Conservation (phyloP, 257 asterid genomes). For the Verbena officinalis region DNA sequence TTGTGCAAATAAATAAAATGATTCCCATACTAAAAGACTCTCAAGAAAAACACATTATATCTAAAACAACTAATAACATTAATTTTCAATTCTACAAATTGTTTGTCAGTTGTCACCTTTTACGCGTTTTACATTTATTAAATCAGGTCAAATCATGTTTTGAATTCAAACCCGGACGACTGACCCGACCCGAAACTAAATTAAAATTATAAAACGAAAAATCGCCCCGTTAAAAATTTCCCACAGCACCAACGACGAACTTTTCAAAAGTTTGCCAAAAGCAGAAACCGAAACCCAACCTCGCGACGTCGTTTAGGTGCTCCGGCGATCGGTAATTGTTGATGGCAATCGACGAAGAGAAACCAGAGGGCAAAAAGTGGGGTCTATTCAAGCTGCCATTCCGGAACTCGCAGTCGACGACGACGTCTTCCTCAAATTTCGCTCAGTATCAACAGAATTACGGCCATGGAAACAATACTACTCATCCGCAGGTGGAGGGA, state of each 20-base stretch:
- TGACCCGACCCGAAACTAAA: background rate
- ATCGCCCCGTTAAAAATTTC: slow-evolving; percentile 23
- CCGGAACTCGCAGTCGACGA: slow-evolving; percentile 53
- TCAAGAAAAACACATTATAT: too few species aligned
- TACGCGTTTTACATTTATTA: too few species aligned
- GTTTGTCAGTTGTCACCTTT: too few species aligned
- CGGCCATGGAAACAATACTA: slow-evolving; percentile 47
- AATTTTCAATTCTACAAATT: too few species aligned
- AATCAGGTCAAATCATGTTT: background rate
- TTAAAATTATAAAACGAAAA: background rate
- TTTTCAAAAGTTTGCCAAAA: slow-evolving; percentile 34
- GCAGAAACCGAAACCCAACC: slow-evolving; percentile 15
- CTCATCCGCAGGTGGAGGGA: slow-evolving; percentile 63
- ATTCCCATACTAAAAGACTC: too few species aligned
- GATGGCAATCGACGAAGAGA: slow-evolving; percentile 80
- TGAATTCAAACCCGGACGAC: background rate
- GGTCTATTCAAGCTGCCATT: slow-evolving; percentile 82
- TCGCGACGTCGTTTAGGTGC: slow-evolving; percentile 35
- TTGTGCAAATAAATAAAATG: too few species aligned
- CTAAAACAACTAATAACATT: too few species aligned
- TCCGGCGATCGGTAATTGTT: slow-evolving; percentile 34
- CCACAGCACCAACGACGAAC: slow-evolving; percentile 36
- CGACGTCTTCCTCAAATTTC: slow-evolving; percentile 47
- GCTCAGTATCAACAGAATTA: slow-evolving; percentile 52
- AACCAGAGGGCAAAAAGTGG: slow-evolving; percentile 72